A percentile compares a stretch with the other conserved stretches of the same genome.
Conservation (phyloP, 1,139 yeast species). For the Kurtzmaniella natalensis region DNA sequence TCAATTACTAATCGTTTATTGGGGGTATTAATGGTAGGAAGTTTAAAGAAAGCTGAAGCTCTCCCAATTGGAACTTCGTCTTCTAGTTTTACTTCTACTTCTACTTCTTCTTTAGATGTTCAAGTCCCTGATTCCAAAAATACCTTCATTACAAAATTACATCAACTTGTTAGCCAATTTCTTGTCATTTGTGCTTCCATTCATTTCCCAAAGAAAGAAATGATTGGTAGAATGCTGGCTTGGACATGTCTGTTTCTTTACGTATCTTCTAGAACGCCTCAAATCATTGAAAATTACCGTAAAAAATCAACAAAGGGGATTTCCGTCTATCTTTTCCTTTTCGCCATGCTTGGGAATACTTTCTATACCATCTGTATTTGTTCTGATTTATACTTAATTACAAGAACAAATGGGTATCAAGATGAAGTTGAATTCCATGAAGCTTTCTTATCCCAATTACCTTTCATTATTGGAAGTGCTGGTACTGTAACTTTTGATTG, state of each 20-base stretch:
- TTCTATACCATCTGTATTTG: constrained; percentile 32
- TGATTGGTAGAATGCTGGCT: constrained; percentile 53
- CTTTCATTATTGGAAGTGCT: constrained; percentile 33
- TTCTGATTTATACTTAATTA: constrained; percentile 22
- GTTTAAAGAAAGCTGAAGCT: constrained; percentile 9
- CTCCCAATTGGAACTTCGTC: too few relatives aligned
- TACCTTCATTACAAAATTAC: neutral
- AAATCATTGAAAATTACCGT: constrained; percentile 42
- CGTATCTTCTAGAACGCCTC: constrained; percentile 75
- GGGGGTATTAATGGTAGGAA: constrained; percentile 4
- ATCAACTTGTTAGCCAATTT: too few relatives aligned
- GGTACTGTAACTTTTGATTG: constrained; percentile 36
- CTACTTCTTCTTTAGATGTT: neutral
- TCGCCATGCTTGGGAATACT: constrained; percentile 34
- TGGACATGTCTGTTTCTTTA: constrained; percentile 77
- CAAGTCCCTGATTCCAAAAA: neutral
- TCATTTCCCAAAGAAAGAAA: constrained; percentile 3
- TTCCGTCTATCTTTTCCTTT: constrained; percentile 30
- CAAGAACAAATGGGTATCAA: constrained; percentile 6
- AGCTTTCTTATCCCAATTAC: constrained; percentile 25
- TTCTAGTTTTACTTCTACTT: too few relatives aligned
- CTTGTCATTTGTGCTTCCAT: too few relatives aligned
- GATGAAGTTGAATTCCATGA: constrained; percentile 7
- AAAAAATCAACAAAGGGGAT: constrained; percentile 33
- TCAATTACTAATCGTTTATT: constrained; percentile 4